A percentile compares a stretch with the other conserved stretches of the same genome.
Evolutionary conservation across 805 yeast genomes (phyloP).

Genomic region (Tetrapisispora phaffii): DNA sequence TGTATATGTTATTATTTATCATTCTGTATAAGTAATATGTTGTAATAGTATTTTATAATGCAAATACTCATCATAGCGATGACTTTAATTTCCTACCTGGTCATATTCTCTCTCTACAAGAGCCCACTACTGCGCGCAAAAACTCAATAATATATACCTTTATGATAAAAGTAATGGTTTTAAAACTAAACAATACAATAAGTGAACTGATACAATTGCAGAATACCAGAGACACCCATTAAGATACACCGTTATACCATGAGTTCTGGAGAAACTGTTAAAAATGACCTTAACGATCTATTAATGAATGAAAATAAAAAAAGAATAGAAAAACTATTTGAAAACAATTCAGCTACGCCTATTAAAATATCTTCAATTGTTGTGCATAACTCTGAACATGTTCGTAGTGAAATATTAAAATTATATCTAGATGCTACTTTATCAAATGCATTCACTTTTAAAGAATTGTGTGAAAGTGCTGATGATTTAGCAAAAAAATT

Average conservation of each 20-base stretch:
- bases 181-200: no score
- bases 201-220: not conserved
- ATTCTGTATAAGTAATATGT: not conserved
- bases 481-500: slow-evolving; percentile 23
- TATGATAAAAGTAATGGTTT: no score
- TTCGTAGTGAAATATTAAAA: slow-evolving; percentile 18
- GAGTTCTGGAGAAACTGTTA: not conserved
- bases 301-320: not conserved
- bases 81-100: no score
- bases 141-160: no score
- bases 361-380: slow-evolving; percentile 12
- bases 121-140: no score
- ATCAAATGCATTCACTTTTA: slow-evolving; percentile 17
- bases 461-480: slow-evolving; percentile 18
- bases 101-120: no score
- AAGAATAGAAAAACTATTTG: slow-evolving; percentile 6
- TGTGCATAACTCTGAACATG: slow-evolving; percentile 11
- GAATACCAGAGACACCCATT: not conserved
- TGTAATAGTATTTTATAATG: not conserved
- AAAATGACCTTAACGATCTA: not conserved
- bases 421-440: slow-evolving; percentile 23
- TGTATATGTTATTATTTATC: no score
- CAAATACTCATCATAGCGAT: not conserved
- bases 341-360: slow-evolving; percentile 16
- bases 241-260: not conserved